Evolutionary conservation across 495 filamentous ascomycete genomes (phyloP).

Genomic region (Talaromyces liani): DNA sequence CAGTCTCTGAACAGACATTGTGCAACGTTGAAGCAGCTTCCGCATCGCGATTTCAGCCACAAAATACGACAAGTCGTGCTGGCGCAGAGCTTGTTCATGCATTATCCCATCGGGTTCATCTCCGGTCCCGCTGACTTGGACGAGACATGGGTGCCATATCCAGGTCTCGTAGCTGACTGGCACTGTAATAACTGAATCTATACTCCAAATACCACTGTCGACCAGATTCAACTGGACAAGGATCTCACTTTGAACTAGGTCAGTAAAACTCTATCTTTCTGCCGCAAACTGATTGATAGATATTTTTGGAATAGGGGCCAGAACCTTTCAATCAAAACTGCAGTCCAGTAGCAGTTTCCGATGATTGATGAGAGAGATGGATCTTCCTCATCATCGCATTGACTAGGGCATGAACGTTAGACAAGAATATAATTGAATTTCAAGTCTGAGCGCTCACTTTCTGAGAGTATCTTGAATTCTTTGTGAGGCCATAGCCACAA

Average conservation of each 20-base stretch:
- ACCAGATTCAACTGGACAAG: background rate
- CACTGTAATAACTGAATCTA: slow-evolving; percentile 4
- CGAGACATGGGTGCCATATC: background rate
- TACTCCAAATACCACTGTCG: slow-evolving; percentile 2
- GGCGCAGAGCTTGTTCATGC: slow-evolving; percentile 1
- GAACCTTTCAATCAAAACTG: slow-evolving; percentile 1
- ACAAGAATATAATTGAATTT: background rate
- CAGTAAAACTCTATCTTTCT: background rate
- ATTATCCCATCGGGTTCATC: background rate
- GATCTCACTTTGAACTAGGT: background rate
- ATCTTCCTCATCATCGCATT: background rate
- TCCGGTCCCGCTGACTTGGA: background rate
- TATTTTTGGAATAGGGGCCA: background rate
- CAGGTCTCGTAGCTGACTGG: slow-evolving; percentile 1
- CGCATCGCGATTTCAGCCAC: slow-evolving; percentile 1
- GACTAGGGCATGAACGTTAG: background rate
- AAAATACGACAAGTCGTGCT: slow-evolving; percentile 1
- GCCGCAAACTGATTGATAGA: background rate
- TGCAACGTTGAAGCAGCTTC: slow-evolving; percentile 3
- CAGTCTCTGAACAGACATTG: background rate
- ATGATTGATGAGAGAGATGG: background rate
- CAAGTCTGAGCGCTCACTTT: slow-evolving; percentile 1
- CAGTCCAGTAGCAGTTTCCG: slow-evolving; percentile 4
- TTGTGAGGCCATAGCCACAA: background rate
- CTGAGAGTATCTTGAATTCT: background rate